A percentile compares a stretch with the other conserved stretches of the same genome.
phyloP scores from a whole-genome alignment of 2,329 filamentous ascomycete species.

The Clonostachys sp. region DNA sequence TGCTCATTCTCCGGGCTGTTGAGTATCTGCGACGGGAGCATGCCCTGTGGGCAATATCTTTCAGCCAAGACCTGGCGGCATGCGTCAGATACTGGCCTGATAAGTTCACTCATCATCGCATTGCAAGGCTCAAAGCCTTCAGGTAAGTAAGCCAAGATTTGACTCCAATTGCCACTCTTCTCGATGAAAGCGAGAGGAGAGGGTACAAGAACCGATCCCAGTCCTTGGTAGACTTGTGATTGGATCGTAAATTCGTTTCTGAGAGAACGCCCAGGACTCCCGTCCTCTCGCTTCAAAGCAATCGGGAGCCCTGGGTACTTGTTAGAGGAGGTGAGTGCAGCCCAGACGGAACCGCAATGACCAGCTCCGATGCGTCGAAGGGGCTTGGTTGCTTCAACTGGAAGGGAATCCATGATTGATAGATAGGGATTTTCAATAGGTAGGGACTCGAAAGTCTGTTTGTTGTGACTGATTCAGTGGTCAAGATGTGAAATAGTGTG shows the following conservation, averaged over 20 bases:
- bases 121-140: slow-evolving; percentile 6
- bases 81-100: slow-evolving; percentile 4
- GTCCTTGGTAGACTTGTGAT: background rate
- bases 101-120: slow-evolving; percentile 10
- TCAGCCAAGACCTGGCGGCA: slow-evolving; percentile 5
- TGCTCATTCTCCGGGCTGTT: background rate
- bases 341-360: slow-evolving; percentile 5
- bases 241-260: slow-evolving; percentile 8
- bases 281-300: slow-evolving; percentile 10
- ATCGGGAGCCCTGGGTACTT: background rate
- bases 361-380: slow-evolving; percentile 2
- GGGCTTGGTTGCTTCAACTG: too few relatives aligned
- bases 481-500: too few relatives aligned
- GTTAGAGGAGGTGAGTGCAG: background rate
- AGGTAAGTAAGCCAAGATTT: slow-evolving; percentile 6
- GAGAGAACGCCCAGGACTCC: slow-evolving; percentile 6
- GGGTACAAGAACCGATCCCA: background rate
- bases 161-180: background rate
- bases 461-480: too few relatives aligned
- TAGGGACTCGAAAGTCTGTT: too few relatives aligned
- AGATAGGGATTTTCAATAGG: too few relatives aligned
- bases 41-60: slow-evolving; percentile 3
- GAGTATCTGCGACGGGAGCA: background rate
- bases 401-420: too few relatives aligned
- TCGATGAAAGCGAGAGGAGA: background rate